Percentiles rank a stretch among this genome's conserved stretches.
These are phyloP conservation scores for Lophiotrema nucula DNA, from an alignment of 495 filamentous ascomycete species.

Conservation along the genomic window DNA sequence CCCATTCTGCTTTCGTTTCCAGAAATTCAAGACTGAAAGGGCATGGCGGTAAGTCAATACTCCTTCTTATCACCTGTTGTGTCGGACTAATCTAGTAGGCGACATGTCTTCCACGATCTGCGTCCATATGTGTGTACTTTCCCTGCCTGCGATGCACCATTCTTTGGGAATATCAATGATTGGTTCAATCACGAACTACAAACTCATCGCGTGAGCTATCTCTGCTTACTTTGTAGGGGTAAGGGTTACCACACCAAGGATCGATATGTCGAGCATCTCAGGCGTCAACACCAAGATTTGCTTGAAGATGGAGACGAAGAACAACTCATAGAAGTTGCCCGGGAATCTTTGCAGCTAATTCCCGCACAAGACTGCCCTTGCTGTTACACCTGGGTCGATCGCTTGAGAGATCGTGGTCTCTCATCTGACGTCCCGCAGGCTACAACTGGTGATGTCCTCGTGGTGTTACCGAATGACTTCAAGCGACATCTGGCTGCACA, in stretches of 20 bases:
- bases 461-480: constrained; percentile 1
- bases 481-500: constrained; percentile 18
- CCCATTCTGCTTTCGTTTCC: constrained; percentile 38
- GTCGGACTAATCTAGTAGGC: constrained; percentile 1
- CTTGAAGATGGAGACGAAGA: not conserved
- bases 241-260: constrained; percentile 1
- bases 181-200: constrained; percentile 43
- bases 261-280: constrained; percentile 1
- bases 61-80: not conserved
- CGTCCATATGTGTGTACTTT: constrained; percentile 42
- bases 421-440: not conserved
- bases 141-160: constrained; percentile 31
- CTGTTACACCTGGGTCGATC: constrained; percentile 9
- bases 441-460: not conserved
- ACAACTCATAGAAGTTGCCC: not conserved
- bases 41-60: constrained; percentile 20
- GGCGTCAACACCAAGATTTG: not conserved
- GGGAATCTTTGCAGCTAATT: constrained; percentile 7
- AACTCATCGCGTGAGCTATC: constrained; percentile 34
- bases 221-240: constrained; percentile 31
- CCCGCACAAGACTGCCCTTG: constrained; percentile 17
- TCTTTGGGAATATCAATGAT: constrained; percentile 33
- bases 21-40: constrained; percentile 28
- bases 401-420: not conserved
- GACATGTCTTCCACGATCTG: constrained; percentile 41